Conservation (phyloP, 2,329 filamentous ascomycete species). For the Trichoderma sp. region DNA sequence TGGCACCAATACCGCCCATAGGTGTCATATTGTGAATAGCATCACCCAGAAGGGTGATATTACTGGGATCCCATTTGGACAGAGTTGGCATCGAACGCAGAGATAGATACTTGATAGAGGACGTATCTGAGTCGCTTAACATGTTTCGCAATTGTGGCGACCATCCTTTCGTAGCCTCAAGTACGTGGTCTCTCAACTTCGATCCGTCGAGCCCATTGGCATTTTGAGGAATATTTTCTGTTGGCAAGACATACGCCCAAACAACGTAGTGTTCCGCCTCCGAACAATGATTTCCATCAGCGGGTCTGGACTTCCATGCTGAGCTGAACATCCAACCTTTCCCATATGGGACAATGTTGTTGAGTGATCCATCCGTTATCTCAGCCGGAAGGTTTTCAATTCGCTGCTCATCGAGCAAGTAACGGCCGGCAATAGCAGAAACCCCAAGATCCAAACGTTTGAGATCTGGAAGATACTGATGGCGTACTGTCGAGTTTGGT, state of each 20-base stretch:
- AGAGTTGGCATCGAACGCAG: too few species aligned
- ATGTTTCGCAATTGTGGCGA: too few species aligned
- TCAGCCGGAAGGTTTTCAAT: not conserved
- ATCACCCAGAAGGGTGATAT: not conserved
- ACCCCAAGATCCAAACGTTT: not conserved
- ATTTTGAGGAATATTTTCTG: not conserved
- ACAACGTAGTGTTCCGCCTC: not conserved
- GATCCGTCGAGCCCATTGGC: too few species aligned
- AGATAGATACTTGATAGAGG: too few species aligned
- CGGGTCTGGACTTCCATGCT: not conserved
- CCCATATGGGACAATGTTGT: not conserved
- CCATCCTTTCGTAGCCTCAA: too few species aligned
- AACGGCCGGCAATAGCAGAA: not conserved
- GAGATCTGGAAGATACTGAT: not conserved
- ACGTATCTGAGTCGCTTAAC: too few species aligned
- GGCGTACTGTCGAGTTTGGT: not conserved
- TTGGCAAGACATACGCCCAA: not conserved
- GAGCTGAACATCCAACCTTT: not conserved
- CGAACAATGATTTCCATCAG: not conserved
- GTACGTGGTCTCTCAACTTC: too few species aligned
- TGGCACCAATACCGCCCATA: not conserved
- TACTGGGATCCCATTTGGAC: not conserved
- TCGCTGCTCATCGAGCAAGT: not conserved
- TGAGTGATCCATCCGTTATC: not conserved
- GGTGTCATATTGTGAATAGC: not conserved